Base-by-base conservation (phyloP, 768 basidiomycete species). In the Amanita fuliginea region DNA sequence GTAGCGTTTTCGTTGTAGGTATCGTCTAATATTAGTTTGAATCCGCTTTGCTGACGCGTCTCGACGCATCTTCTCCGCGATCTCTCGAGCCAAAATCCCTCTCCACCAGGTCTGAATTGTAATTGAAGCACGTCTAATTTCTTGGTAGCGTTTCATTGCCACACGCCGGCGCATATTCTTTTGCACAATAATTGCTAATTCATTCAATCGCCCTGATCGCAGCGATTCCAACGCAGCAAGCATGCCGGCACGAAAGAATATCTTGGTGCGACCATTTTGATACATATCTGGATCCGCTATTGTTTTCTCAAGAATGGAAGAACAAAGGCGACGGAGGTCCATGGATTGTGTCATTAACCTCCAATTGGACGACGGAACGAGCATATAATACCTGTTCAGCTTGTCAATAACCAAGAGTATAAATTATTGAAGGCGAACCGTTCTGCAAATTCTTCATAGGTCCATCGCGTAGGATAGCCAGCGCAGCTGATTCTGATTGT, bases 181-280 rank as follows among this genome's bases (percentile, higher is more conserved):
- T 71, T 98, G 96, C 2, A 99, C 86, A 46, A 96, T 78, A 10
- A 93, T 96, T 53, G 94, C 91, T 68, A 99, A 79, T 18, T 82
- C 72, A 61, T 95, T 94, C 47, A 98, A 76, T 52, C 88, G 76
- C 53, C 87, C 82, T 6, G 92, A 83, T 35, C 96, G 87, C 49
- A 94, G 74, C 13, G 89, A 80, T 67, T 99, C 96, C 40, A 99
- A 75, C 5, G 87, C 86, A 22, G 96, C 95, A 49, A 99, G 83
- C 92, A 98, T 97, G 55, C 96, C 96, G 10, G 96, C 94, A 53
- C 96, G 81, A 77, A 99, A 98, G 72, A 99, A 99, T 57, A 99
- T 97, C 69, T 99, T 99, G 22, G 90, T 98, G 24, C 93, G 75
- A 57, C 96, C 96, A 60, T 83, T 83, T 67, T 99, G 96, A 66